Conservation (phyloP, 2,329 filamentous ascomycete genomes). For the Monosporascus sp. region DNA sequence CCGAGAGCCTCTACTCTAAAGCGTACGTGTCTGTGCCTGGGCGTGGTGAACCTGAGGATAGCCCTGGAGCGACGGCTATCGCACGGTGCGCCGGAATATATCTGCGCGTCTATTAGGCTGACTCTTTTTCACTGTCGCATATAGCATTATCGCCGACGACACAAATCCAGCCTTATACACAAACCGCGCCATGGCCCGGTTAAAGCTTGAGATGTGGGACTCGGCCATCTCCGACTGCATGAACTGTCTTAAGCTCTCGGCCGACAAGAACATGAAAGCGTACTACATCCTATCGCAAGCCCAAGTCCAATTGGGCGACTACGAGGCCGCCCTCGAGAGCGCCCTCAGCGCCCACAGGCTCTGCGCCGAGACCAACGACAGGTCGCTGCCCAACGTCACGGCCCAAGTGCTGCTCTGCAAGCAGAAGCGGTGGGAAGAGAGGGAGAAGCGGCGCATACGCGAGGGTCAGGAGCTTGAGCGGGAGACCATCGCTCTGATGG, state of each 20-base stretch:
- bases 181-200: slow-evolving; percentile 78
- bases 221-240: slow-evolving; percentile 73
- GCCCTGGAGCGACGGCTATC: too few relatives aligned
- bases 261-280: slow-evolving; percentile 65
- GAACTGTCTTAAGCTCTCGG: slow-evolving; percentile 63
- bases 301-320: slow-evolving; percentile 66
- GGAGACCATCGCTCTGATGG: slow-evolving; percentile 51
- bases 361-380: slow-evolving; percentile 58
- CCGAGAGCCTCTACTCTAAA: slow-evolving; percentile 67
- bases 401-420: slow-evolving; percentile 72
- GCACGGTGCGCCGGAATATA: too few relatives aligned
- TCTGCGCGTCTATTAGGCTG: neutral
- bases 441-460: slow-evolving; percentile 56
- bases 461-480: slow-evolving; percentile 53
- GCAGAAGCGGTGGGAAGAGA: slow-evolving; percentile 77
- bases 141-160: slow-evolving; percentile 70
- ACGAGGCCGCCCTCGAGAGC: slow-evolving; percentile 65
- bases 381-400: slow-evolving; percentile 66
- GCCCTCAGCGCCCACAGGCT: slow-evolving; percentile 68
- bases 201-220: slow-evolving; percentile 69
- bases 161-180: slow-evolving; percentile 77
- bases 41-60: neutral
- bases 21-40: slow-evolving; percentile 44
- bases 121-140: neutral
- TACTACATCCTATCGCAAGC: slow-evolving; percentile 80